These are phyloP conservation scores for Apiospora malaysiana DNA, from an alignment of 2,329 filamentous ascomycete genomes.

Conservation along the genomic window DNA sequence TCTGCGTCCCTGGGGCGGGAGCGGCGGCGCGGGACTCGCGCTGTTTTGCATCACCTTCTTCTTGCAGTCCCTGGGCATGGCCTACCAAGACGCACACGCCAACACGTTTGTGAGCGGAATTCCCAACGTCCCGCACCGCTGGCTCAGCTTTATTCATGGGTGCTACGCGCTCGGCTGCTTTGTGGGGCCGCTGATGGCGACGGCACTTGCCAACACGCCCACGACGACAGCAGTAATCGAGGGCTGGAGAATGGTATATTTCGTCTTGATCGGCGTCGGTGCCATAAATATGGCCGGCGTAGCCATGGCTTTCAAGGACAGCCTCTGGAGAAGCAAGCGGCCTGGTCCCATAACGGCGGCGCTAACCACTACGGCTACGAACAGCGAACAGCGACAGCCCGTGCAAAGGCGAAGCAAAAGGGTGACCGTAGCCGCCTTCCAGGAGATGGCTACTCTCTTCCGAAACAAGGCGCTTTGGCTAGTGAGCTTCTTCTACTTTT, in stretches of 20 bases:
- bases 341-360: too few relatives aligned
- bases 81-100: conserved; percentile 67
- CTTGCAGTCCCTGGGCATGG: conserved; percentile 63
- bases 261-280: conserved; percentile 58
- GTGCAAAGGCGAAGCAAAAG: conserved; percentile 1
- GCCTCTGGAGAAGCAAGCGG: conserved; percentile 38
- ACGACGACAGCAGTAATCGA: conserved; percentile 25
- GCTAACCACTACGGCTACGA: not conserved
- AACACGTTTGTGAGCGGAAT: conserved; percentile 65
- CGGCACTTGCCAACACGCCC: conserved; percentile 50
- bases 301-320: conserved; percentile 55
- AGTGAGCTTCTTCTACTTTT: conserved; percentile 68
- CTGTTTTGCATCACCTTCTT: conserved; percentile 65
- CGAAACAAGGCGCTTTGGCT: conserved; percentile 58
- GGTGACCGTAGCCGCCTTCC: conserved; percentile 41
- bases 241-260: conserved; percentile 63
- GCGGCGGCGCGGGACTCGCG: conserved; percentile 49
- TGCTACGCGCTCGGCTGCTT: conserved; percentile 65
- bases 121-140: conserved; percentile 58
- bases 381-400: not conserved
- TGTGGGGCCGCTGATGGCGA: conserved; percentile 60
- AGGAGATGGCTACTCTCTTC: conserved; percentile 52
- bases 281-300: conserved; percentile 56
- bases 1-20: conserved; percentile 59
- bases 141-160: conserved; percentile 68